Conservation (phyloP, 495 filamentous ascomycete species). For the Sabuloglossum arenarium region DNA sequence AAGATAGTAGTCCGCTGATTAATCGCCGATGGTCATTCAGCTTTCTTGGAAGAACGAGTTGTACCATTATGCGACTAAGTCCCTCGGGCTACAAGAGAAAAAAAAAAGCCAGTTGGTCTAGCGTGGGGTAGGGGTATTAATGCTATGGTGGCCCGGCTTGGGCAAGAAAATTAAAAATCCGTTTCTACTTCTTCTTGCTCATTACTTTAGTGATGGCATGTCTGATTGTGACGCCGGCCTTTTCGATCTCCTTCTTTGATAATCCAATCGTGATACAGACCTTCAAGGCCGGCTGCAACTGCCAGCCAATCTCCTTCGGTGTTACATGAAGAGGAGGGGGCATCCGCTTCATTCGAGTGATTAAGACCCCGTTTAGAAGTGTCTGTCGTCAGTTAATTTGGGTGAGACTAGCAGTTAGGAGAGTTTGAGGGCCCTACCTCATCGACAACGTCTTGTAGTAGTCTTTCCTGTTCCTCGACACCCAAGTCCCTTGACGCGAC, state of each 20-base stretch:
- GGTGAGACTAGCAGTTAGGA: neutral
- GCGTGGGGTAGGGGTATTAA: constrained; percentile 2
- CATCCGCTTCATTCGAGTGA: constrained; percentile 64
- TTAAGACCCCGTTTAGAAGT: constrained; percentile 67
- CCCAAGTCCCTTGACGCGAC: constrained; percentile 44
- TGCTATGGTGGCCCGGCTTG: too few species aligned
- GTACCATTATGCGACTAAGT: too few species aligned
- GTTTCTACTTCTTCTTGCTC: constrained; percentile 28
- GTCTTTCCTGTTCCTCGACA: constrained; percentile 55
- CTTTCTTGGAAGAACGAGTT: too few species aligned
- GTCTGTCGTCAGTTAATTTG: constrained; percentile 20
- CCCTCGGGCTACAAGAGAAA: too few species aligned
- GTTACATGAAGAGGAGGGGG: constrained; percentile 37
- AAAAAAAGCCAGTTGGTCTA: neutral
- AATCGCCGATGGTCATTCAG: too few species aligned
- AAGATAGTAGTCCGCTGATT: too few species aligned
- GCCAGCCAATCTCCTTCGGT: constrained; percentile 36
- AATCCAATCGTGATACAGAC: constrained; percentile 74
- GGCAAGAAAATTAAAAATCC: neutral
- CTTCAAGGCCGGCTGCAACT: constrained; percentile 61
- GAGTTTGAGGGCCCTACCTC: constrained; percentile 38
- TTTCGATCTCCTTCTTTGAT: constrained; percentile 85
- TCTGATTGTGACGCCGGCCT: constrained; percentile 66
- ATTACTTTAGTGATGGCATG: constrained; percentile 87
- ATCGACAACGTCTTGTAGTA: constrained; percentile 81